Evolutionary conservation across 257 asterid species (phyloP).

Genomic region (Apocynum venetum): DNA sequence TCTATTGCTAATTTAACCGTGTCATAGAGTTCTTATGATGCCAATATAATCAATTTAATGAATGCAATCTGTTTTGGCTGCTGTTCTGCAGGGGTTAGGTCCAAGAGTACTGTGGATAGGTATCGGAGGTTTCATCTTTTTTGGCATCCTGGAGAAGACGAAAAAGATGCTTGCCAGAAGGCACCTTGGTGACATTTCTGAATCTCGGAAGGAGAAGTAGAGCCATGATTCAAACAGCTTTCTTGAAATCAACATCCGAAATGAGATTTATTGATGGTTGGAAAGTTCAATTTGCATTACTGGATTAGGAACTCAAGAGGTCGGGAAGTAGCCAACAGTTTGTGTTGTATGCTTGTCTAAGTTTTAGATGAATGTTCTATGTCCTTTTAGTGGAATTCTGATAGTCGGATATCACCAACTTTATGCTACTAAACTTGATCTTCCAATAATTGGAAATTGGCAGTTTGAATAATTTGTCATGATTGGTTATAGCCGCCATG

Average conservation of each 20-base stretch:
- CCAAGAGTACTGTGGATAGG: conserved; percentile 71
- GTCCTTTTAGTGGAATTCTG: no score
- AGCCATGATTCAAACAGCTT: not conserved
- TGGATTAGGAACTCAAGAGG: not conserved
- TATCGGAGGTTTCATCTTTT: conserved; percentile 63
- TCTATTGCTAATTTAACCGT: no score
- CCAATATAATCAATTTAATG: not conserved
- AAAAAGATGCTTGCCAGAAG: conserved; percentile 41
- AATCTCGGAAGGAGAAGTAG: conserved; percentile 17
- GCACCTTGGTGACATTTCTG: conserved; percentile 20
- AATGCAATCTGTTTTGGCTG: not conserved
- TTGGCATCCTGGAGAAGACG: conserved; percentile 58
- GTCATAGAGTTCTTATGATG: not conserved
- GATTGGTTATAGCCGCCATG: not conserved
- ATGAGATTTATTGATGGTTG: not conserved
- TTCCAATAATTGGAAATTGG: no score
- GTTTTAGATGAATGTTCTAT: no score
- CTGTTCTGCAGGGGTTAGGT: conserved; percentile 54
- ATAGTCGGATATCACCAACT: no score
- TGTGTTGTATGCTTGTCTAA: no score
- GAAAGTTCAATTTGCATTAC: not conserved
- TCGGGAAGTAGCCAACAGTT: not conserved
- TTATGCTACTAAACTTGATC: no score
- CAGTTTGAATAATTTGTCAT: no score
- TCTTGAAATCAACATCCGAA: not conserved